These are phyloP conservation scores for Pseudopyricularia cyperi DNA, from an alignment of 2,329 filamentous ascomycete species.

Conservation along the genomic window DNA sequence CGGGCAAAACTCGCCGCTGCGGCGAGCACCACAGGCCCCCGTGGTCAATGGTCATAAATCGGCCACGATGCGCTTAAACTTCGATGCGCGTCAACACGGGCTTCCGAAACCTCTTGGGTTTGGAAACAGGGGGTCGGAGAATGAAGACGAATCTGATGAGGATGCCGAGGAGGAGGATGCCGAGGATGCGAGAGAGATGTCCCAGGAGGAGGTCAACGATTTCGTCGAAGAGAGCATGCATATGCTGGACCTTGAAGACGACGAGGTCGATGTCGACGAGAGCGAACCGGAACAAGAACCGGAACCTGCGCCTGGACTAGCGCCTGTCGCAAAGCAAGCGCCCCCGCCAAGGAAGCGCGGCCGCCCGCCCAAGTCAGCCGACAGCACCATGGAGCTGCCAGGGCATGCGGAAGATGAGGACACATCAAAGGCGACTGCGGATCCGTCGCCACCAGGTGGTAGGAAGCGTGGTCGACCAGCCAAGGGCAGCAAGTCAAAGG, in stretches of 20 bases:
- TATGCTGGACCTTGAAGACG: conserved; percentile 20
- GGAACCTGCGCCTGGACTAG: background rate
- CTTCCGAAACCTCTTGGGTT: conserved; percentile 4
- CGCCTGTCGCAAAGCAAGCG: background rate
- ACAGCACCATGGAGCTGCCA: background rate
- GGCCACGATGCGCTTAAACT: conserved; percentile 43
- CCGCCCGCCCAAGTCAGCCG: background rate
- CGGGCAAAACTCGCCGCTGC: conserved; percentile 10
- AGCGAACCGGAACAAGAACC: background rate
- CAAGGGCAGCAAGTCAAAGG: background rate
- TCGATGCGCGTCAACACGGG: conserved; percentile 18
- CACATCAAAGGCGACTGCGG: background rate
- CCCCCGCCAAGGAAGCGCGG: background rate
- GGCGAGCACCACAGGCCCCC: background rate
- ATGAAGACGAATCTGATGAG: conserved; percentile 14
- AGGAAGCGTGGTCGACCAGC: background rate
- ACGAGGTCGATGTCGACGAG: conserved; percentile 5
- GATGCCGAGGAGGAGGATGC: conserved; percentile 10
- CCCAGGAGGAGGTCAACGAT: conserved; percentile 10
- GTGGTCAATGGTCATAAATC: conserved; percentile 14
- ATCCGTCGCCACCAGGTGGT: background rate
- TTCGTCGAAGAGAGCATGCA: conserved; percentile 27
- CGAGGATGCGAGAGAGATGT: conserved; percentile 7
- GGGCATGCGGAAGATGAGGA: background rate
- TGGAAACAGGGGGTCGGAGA: conserved; percentile 5